Conservation (phyloP, 2,329 filamentous ascomycete genomes). For the Calonectria ilicicola region DNA sequence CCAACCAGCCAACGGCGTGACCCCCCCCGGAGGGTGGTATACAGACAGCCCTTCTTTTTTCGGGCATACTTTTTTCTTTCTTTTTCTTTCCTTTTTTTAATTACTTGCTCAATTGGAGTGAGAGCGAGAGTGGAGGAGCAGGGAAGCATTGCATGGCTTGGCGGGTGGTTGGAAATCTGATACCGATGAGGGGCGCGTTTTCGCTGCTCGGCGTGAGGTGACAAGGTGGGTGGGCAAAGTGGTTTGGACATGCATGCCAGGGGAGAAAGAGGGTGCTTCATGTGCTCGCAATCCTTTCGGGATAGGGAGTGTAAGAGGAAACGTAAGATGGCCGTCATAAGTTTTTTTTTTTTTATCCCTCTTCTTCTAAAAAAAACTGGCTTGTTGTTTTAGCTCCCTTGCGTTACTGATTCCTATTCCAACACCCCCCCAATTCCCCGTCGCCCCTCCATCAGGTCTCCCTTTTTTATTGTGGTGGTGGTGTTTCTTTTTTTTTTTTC, state of each 20-base stretch:
- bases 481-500: background rate
- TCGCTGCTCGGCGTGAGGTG: background rate
- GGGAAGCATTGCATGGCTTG: too few relatives aligned
- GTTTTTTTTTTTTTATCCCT: background rate
- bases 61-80: background rate
- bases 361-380: background rate
- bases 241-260: background rate
- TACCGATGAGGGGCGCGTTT: background rate
- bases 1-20: conserved; percentile 5
- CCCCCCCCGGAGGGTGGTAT: background rate
- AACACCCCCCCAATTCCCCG: background rate
- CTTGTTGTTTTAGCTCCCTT: background rate
- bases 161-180: too few relatives aligned
- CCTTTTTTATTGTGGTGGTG: background rate
- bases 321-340: background rate
- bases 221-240: background rate
- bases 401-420: background rate
- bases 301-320: background rate
- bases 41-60: background rate
- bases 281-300: background rate
- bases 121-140: background rate
- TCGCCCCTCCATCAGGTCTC: background rate
- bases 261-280: background rate
- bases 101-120: too few relatives aligned
- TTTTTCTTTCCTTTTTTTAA: too few relatives aligned